phyloP scores from a whole-genome alignment of 306 rosid genomes.

The Cicer cuneatum region DNA sequence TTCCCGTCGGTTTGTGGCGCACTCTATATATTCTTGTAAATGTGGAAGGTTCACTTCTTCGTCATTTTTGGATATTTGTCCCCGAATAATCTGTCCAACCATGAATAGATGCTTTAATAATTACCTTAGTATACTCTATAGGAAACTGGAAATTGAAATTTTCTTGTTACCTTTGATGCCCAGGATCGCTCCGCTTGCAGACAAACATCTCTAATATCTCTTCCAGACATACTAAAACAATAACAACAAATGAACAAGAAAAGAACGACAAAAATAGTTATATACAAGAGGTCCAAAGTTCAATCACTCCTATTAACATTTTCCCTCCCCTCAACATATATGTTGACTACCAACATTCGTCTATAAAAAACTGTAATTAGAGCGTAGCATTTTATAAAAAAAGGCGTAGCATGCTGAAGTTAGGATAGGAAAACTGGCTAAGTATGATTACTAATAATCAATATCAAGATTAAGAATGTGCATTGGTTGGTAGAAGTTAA shows the following conservation, averaged over 20 bases:
- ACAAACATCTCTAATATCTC: slow-evolving; percentile 88
- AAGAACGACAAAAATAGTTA: neutral
- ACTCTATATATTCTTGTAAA: slow-evolving; percentile 47
- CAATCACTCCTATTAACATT: too few species aligned
- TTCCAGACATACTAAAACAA: slow-evolving; percentile 87
- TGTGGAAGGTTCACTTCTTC: slow-evolving; percentile 46
- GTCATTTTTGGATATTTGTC: slow-evolving; percentile 44
- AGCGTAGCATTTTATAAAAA: neutral
- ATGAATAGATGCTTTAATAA: neutral
- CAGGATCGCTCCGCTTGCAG: slow-evolving; percentile 93
- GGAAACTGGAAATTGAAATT: neutral
- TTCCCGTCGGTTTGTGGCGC: slow-evolving; percentile 42
- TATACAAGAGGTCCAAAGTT: too few species aligned
- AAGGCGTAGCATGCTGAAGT: neutral
- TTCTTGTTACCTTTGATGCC: slow-evolving; percentile 80
- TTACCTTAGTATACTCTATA: neutral
- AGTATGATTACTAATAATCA: slow-evolving; percentile 25
- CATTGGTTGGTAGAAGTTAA: slow-evolving; percentile 30
- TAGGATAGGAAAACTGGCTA: slow-evolving; percentile 6
- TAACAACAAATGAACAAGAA: slow-evolving; percentile 12
- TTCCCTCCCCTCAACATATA: too few species aligned
- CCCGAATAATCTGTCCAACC: slow-evolving; percentile 63
- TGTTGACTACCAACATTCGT: too few species aligned
- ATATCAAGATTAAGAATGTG: slow-evolving; percentile 38
- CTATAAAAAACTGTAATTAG: neutral